Evolutionary conservation across 805 yeast species (phyloP), one percentile per base, ranked within the genome.

Genomic region (Kuraishia piskuri): DNA sequence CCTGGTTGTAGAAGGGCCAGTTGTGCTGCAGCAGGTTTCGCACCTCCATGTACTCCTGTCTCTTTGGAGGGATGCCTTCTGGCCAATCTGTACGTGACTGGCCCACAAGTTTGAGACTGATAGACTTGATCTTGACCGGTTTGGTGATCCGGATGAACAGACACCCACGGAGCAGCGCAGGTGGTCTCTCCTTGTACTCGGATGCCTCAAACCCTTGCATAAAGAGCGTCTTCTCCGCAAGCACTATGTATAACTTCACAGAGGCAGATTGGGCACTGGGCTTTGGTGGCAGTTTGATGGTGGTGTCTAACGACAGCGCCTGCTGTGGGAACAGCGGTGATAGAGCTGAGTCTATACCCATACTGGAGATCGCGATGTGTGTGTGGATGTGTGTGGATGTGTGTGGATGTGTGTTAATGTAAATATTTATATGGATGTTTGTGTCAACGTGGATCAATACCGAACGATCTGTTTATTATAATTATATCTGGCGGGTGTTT

Each of bases 11-110:
- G 64, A 94, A 90, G 0, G 96, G 94, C 99, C 99, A 94, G 5
- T 87, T 82, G 65, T 92, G 97, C 51, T 80, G 77, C 25, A 89
- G 77, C 22, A 91, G 64, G 52, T 80, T 86, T 56, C 78, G 79
- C 22, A 77, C 66, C 59, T 94, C 99, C 36, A 68, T 66, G 56
- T 79, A 83, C 14, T 83, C 86, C 19, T 74, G 73, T 58, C 83
- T 83, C 64, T 86, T 88, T 0, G 97, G 97, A 0, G 98, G 98
- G 20, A 92, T 91, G 2, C 99, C 99, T 63, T 94, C 97, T 2
- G 97, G 97, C 97, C 97, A 91, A 56, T 91, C 96, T 0, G 97
- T 91, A 58, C 87, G 76, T 40, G 87, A 79, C 1, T 67, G 63
- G 1, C 97, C 97, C 52, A 76, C 75, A 59, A 91, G 82, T 1